Evolutionary conservation across 208 protist species (phyloP), one percentile per base, ranked within the genome.

Genomic region (Leishmania amazonensis): DNA sequence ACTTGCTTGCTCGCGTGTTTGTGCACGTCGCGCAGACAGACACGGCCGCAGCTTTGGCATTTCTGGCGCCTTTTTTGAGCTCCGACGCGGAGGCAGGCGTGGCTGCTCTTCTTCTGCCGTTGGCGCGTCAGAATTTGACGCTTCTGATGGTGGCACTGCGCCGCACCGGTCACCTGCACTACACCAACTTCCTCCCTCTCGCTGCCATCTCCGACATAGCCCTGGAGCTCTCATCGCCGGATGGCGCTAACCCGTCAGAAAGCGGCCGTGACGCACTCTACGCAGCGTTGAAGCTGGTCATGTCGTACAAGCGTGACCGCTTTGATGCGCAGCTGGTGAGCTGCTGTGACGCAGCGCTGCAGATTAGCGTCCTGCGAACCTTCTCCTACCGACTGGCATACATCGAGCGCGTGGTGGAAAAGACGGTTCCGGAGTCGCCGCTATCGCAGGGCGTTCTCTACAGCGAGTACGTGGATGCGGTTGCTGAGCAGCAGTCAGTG

Each of bases 81-180:
- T 60, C 72, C 15, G 81, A 76, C 51, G 31, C 81, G 2, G 83
- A 86, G 8, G 75, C 53, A 24, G 54, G 75, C 19, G 57, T 90
- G 67, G 87, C 79, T 42, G 67, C 53, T n/a, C 78, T 85, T 62
- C 90, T 97, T 15, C 81, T 95, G 15, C 92, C 94, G 9, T 70
- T 92, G 38, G 94, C 94, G 5, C 81, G 87, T 17, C 87, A 93
- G 62, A 97, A 97, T 74, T 78, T 97, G 21, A 87, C 86, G 13
- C 68, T 95, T 60, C 76, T 97, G 79, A 82, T 89, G 24, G 80
- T 94, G 51, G 89, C 83, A 0, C 78, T 94, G 38, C 84, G 81
- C 19, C 84, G 92, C 81, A 82, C 60, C 19, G 81, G 85, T 6
- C 57, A 76, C 53, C 60, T 94, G 42, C 78, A 80, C 5, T 85